Conservation (phyloP, 495 filamentous ascomycete species). For the Xylaria telfairii region DNA sequence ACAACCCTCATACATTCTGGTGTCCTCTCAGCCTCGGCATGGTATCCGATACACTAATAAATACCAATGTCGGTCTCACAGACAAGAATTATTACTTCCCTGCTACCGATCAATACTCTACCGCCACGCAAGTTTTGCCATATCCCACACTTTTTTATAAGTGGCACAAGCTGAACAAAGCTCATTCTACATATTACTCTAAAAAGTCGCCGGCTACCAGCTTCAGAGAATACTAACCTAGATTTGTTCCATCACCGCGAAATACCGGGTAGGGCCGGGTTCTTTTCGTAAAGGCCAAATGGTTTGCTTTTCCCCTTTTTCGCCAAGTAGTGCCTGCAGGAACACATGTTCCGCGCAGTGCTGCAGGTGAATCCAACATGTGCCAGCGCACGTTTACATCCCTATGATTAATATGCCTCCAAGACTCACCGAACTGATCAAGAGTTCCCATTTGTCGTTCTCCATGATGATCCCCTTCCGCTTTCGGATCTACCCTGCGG, state of each 20-base stretch:
- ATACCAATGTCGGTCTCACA: background rate
- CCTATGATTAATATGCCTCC: background rate
- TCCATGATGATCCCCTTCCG: constrained; percentile 6
- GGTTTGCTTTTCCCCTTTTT: constrained; percentile 15
- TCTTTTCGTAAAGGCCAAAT: background rate
- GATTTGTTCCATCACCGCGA: background rate
- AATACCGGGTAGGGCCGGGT: constrained; percentile 3
- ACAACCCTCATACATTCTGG: background rate
- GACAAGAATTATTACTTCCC: background rate
- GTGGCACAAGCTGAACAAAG: background rate
- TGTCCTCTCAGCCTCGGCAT: background rate
- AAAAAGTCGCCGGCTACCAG: background rate
- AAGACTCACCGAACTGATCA: background rate
- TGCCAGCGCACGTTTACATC: constrained; percentile 8
- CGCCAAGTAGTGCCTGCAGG: background rate
- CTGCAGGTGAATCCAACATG: constrained; percentile 10
- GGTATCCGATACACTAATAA: background rate
- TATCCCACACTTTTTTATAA: background rate
- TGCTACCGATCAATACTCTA: background rate
- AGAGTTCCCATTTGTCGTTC: background rate
- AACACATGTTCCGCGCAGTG: constrained; percentile 20
- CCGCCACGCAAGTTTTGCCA: background rate
- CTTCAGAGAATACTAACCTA: background rate
- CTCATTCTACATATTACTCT: background rate
- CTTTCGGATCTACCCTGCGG: constrained; percentile 25